Evolutionary conservation across 2,329 filamentous ascomycete genomes (phyloP).

Genomic region (Diaporthe sp.): DNA sequence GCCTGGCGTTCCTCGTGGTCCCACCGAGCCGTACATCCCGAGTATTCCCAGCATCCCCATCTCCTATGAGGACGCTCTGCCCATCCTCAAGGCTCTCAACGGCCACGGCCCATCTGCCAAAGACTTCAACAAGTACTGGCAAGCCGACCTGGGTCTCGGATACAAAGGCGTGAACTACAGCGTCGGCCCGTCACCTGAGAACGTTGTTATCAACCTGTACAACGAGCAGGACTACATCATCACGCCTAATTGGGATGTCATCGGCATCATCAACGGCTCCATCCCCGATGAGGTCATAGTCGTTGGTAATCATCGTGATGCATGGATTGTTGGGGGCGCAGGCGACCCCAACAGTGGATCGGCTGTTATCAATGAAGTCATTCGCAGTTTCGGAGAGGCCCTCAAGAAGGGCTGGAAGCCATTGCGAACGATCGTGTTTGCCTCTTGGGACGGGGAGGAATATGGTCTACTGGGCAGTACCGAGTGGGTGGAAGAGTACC

Average conservation of each 20-base stretch:
- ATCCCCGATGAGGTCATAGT: conserved; percentile 57
- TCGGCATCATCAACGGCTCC: conserved; percentile 84
- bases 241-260: conserved; percentile 82
- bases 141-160: conserved; percentile 62
- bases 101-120: conserved; percentile 79
- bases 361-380: conserved; percentile 82
- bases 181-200: conserved; percentile 63
- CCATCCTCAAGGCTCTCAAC: conserved; percentile 83
- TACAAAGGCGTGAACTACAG: conserved; percentile 61
- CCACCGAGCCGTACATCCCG: conserved; percentile 74
- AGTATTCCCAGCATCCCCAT: conserved; percentile 86
- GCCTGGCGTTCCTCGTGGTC: conserved; percentile 76
- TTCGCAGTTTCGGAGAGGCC: conserved; percentile 81
- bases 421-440: conserved; percentile 73
- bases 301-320: conserved; percentile 88
- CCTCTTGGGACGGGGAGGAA: conserved; percentile 80
- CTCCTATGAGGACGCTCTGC: conserved; percentile 82
- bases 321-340: conserved; percentile 89
- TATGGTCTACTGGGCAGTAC: conserved; percentile 86
- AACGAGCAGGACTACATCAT: conserved; percentile 80
- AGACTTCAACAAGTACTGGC: conserved; percentile 74
- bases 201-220: conserved; percentile 73
- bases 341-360: conserved; percentile 88
- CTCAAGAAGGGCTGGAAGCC: conserved; percentile 69
- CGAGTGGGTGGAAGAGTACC: conserved; percentile 88